These are phyloP conservation scores for Lecanosticta acicola DNA, from an alignment of 2,329 filamentous ascomycete species.

Conservation along the genomic window DNA sequence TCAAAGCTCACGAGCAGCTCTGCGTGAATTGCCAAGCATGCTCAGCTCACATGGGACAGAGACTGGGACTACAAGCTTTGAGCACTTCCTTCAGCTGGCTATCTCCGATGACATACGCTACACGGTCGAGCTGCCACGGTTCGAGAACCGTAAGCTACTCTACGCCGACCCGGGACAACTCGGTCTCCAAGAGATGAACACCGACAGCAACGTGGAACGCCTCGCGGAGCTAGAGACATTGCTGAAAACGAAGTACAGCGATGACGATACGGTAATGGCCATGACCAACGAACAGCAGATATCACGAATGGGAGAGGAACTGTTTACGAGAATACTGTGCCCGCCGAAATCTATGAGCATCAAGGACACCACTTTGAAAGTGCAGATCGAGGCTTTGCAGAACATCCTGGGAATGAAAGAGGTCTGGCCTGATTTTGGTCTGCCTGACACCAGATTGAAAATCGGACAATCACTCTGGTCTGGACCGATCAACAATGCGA, in stretches of 20 bases:
- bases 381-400: conserved; percentile 43
- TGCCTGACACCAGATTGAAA: conserved; percentile 42
- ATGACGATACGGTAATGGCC: conserved; percentile 4
- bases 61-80: conserved; percentile 43
- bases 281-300: conserved; percentile 17
- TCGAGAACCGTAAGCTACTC: conserved; percentile 29
- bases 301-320: conserved; percentile 24
- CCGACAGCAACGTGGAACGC: conserved; percentile 20
- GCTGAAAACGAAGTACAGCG: background rate
- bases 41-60: conserved; percentile 41
- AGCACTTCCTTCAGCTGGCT: conserved; percentile 44
- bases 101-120: conserved; percentile 25
- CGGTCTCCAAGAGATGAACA: conserved; percentile 20
- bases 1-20: background rate
- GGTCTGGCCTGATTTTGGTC: conserved; percentile 46
- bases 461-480: conserved; percentile 45
- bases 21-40: conserved; percentile 46
- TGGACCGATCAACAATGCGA: conserved; percentile 20
- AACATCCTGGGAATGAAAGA: conserved; percentile 39
- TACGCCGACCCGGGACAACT: conserved; percentile 20
- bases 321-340: conserved; percentile 26
- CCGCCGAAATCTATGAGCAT: background rate
- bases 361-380: conserved; percentile 30
- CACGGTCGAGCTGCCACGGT: background rate
- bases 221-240: conserved; percentile 20